Percentiles rank a stretch among this genome's conserved stretches.
phyloP scores from a whole-genome alignment of 1,139 yeast species.

The Kodamaea anthophila region DNA sequence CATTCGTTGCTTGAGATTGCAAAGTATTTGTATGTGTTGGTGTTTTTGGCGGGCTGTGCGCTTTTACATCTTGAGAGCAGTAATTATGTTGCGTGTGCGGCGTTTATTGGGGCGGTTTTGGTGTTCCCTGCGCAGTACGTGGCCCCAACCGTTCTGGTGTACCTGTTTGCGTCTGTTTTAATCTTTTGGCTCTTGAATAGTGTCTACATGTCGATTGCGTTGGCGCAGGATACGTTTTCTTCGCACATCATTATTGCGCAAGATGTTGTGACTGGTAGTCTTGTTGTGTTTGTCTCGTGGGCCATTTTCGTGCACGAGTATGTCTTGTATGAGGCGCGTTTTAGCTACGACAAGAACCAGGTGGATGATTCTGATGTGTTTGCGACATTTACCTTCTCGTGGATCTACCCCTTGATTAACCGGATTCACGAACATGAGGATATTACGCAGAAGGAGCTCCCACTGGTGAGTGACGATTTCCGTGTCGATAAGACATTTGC shows the following conservation, averaged over 20 bases:
- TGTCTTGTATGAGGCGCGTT: slow-evolving; percentile 13
- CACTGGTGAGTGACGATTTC: slow-evolving; percentile 10
- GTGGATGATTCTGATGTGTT: slow-evolving; percentile 8
- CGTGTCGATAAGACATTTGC: slow-evolving; percentile 8
- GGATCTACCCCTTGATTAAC: slow-evolving; percentile 23
- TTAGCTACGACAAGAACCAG: slow-evolving; percentile 10
- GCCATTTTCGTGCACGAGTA: slow-evolving; percentile 12
- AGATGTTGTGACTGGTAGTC: too few relatives aligned
- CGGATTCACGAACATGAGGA: slow-evolving; percentile 18
- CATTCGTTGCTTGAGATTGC: background rate
- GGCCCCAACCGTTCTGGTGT: slow-evolving; percentile 8
- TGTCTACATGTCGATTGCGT: slow-evolving; percentile 8
- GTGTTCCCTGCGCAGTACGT: slow-evolving; percentile 8
- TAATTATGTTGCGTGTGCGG: too few relatives aligned
- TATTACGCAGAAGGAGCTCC: slow-evolving; percentile 19
- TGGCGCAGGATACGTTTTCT: slow-evolving; percentile 15
- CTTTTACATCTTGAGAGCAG: too few relatives aligned
- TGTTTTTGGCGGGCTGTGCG: background rate
- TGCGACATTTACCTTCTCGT: slow-evolving; percentile 19
- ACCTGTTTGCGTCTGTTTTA: slow-evolving; percentile 11
- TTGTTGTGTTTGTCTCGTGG: slow-evolving; percentile 9
- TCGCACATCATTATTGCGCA: slow-evolving; percentile 7
- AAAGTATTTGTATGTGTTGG: slow-evolving; percentile 1
- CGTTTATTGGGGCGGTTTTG: background rate
- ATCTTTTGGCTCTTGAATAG: slow-evolving; percentile 8